These are phyloP conservation scores for Maudiozyma saulgeensis DNA, from an alignment of 805 yeast genomes.

Conservation along the genomic window DNA sequence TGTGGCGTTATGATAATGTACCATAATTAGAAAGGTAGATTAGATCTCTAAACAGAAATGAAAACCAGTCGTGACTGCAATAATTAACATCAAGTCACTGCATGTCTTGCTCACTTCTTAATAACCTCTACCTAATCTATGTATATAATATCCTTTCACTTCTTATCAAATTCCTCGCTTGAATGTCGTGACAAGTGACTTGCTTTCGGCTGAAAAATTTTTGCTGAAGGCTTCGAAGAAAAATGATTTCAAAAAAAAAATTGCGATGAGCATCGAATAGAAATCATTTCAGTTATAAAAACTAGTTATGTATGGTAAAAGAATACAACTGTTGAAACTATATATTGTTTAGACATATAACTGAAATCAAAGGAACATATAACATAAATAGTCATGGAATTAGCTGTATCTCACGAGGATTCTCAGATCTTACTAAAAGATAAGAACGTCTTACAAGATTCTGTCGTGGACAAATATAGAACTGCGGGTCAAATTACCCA, in stretches of 20 bases:
- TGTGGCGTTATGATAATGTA: no score
- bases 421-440: constrained; percentile 62
- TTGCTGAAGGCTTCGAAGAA: not conserved
- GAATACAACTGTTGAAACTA: not conserved
- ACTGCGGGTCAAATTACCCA: constrained; percentile 84
- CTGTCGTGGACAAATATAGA: constrained; percentile 72
- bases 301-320: not conserved
- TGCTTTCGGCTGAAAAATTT: not conserved
- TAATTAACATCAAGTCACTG: no score
- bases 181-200: not conserved
- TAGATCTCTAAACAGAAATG: no score
- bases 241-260: constrained; percentile 1
- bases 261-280: constrained; percentile 9
- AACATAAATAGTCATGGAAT: constrained; percentile 42
- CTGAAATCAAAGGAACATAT: not conserved
- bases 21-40: no score
- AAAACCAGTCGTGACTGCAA: no score
- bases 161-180: not conserved
- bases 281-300: not conserved
- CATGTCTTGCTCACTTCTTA: no score
- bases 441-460: constrained; percentile 54
- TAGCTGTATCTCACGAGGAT: constrained; percentile 67
- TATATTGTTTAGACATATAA: not conserved
- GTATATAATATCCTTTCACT: no score
- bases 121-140: no score